Evolutionary conservation across 2,329 filamentous ascomycete genomes (phyloP), one percentile per base, ranked within the genome.

Genomic region (Furcasterigmium furcatum): DNA sequence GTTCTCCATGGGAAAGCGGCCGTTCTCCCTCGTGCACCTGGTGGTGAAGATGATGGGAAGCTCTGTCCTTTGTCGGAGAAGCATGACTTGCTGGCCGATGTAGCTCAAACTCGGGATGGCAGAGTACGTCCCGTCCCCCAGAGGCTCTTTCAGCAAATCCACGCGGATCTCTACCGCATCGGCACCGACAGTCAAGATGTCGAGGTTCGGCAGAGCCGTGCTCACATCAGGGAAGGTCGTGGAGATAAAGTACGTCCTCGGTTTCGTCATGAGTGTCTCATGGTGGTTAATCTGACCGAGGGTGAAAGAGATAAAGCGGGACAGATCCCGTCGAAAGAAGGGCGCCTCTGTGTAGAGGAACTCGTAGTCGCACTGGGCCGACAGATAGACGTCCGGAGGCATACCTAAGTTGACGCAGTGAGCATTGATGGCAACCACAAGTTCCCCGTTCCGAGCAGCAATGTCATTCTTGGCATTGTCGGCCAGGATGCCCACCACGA

Each of bases 31-130:
- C 3, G 82, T 89, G 61, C 89, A 94, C 54, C 90, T 77, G 1
- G 87, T 91, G 0, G 90, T 95, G 61, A 92, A 92, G 46, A 95
- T 91, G 60, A 95, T 89, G n/a, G 90, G 90, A 35, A 95, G 71
- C 58, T 95, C 89, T 1, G 88, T 94, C 51, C 87, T 80, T 64
- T 94, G 88, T 20, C 89, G 82, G 49, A 95, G 67, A 2, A 90
- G 70, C 87, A 92, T 91, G 46, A 95, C 76, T 64, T 95, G 90
- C 63, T 92, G 84, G 22, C 88, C 89, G 9, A 95, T 88, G 63
- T 94, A 94, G 60, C 85, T 85, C 54, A 94, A 65, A 60, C 88
- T 92, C 4, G 90, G 88, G 18, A 94, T 76, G 30, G 76, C 66
- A 24, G 79, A 82, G 55, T 80, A 82, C 3, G 71, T 71, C 8